A percentile compares a stretch with the other conserved stretches of the same genome.
Conservation (phyloP, 495 filamentous ascomycete genomes). For the Monascus purpureus region DNA sequence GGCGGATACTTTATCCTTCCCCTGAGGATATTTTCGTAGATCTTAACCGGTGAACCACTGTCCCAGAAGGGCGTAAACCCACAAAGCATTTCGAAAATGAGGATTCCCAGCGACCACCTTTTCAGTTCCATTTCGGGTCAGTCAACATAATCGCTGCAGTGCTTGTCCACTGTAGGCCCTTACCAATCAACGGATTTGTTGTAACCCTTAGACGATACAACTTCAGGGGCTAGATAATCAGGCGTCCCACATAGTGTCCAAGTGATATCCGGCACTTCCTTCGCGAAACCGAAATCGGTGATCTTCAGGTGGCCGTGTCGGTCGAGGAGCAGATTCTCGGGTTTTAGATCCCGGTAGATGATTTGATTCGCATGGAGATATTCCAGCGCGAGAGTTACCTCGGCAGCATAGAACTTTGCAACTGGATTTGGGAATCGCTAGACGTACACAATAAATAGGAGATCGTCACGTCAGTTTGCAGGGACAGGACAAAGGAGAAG, state of each 20-base stretch:
- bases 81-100: constrained; percentile 99
- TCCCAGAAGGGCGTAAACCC: constrained; percentile 99
- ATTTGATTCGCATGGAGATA: constrained; percentile 93
- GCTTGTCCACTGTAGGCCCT: constrained; percentile 13
- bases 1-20: constrained; percentile 90
- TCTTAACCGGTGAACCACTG: constrained; percentile 91
- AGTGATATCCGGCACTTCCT: constrained; percentile 95
- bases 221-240: constrained; percentile 96
- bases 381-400: constrained; percentile 88
- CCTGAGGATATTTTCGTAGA: constrained; percentile 95
- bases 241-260: constrained; percentile 98
- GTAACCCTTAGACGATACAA: constrained; percentile 94
- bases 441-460: not conserved
- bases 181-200: constrained; percentile 99
- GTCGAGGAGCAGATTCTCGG: constrained; percentile 89
- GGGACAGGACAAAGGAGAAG: not conserved
- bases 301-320: constrained; percentile 96
- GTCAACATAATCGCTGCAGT: not conserved
- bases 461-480: not conserved
- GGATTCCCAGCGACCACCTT: constrained; percentile 96
- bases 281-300: constrained; percentile 97
- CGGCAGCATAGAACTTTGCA: constrained; percentile 96
- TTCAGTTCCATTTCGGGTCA: not conserved
- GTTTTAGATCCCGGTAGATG: constrained; percentile 95
- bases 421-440: constrained; percentile 98